These are phyloP conservation scores for Rhodotorula kratochvilovae DNA, from an alignment of 768 basidiomycete species.

Conservation along the genomic window DNA sequence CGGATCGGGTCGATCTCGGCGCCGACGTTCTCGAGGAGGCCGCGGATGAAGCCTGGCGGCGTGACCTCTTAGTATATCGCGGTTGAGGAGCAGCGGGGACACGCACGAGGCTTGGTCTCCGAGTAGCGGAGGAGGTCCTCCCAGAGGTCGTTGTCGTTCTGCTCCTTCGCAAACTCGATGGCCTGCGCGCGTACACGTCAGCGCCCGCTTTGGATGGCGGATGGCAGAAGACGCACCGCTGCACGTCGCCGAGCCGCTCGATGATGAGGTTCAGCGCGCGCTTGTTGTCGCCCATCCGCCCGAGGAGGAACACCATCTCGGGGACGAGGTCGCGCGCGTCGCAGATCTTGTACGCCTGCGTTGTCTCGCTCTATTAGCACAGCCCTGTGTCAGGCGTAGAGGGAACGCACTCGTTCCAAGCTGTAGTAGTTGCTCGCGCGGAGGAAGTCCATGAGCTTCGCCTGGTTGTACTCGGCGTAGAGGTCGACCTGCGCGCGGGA, in stretches of 20 bases:
- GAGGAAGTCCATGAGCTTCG: slow-evolving; percentile 80
- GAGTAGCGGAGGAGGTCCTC: slow-evolving; percentile 91
- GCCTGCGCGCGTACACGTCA: slow-evolving; percentile 57
- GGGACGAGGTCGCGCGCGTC: slow-evolving; percentile 77
- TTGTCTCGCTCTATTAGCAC: too few relatives aligned
- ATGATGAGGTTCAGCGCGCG: slow-evolving; percentile 90
- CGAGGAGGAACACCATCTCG: slow-evolving; percentile 96
- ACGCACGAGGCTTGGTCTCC: slow-evolving; percentile 78
- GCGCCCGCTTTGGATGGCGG: background rate
- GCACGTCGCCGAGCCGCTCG: slow-evolving; percentile 85
- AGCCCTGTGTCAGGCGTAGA: too few relatives aligned
- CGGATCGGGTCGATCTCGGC: slow-evolving; percentile 88
- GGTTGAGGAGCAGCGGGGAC: background rate
- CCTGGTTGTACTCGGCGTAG: slow-evolving; percentile 79
- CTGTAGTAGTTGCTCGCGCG: slow-evolving; percentile 86
- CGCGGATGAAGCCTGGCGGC: slow-evolving; percentile 77
- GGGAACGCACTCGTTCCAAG: slow-evolving; percentile 63
- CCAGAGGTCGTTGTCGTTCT: slow-evolving; percentile 95
- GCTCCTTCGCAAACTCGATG: slow-evolving; percentile 97
- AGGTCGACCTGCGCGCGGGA: slow-evolving; percentile 59
- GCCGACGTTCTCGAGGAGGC: slow-evolving; percentile 89
- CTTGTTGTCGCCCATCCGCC: slow-evolving; percentile 97
- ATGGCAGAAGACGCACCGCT: slow-evolving; percentile 57
- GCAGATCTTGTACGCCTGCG: slow-evolving; percentile 78
- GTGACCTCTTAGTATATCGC: background rate